Percentiles rank a stretch among this genome's conserved stretches.
Evolutionary conservation across 306 rosid species (phyloP).

Genomic region (Inga leiocalycina): DNA sequence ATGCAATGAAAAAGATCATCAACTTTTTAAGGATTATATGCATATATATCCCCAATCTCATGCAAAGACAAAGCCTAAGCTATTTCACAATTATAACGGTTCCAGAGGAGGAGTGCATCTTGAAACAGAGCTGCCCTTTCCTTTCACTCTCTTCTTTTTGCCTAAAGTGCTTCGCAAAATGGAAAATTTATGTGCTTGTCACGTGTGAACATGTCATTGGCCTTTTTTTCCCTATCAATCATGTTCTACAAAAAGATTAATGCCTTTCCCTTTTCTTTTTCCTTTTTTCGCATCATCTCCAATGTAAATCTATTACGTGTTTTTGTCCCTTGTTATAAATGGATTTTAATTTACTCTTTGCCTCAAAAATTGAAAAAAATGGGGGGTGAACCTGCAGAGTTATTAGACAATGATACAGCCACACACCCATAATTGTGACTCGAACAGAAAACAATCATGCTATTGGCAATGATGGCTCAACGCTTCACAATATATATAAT

Average conservation of each 20-base stretch:
- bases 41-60: conserved; percentile 25
- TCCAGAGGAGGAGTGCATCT: conserved; percentile 43
- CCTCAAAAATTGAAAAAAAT: background rate
- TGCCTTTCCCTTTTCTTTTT: no score
- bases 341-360: background rate
- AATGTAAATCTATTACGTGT: background rate
- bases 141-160: conserved; percentile 2
- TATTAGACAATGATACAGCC: background rate
- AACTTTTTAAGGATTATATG: conserved; percentile 43
- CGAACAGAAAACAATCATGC: background rate
- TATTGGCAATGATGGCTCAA: background rate
- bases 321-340: background rate
- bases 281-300: background rate
- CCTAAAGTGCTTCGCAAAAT: conserved; percentile 17
- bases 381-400: background rate
- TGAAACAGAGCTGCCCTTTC: conserved; percentile 7
- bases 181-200: conserved; percentile 17
- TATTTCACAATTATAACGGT: conserved; percentile 32
- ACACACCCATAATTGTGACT: background rate
- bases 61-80: conserved; percentile 41
- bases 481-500: background rate
- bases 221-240: conserved; percentile 15
- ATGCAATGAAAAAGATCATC: conserved; percentile 48
- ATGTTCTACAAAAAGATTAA: conserved; percentile 30
- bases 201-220: background rate